phyloP scores from a whole-genome alignment of 2,329 filamentous ascomycete genomes.

The Aspergillus fumigatiaffinis region DNA sequence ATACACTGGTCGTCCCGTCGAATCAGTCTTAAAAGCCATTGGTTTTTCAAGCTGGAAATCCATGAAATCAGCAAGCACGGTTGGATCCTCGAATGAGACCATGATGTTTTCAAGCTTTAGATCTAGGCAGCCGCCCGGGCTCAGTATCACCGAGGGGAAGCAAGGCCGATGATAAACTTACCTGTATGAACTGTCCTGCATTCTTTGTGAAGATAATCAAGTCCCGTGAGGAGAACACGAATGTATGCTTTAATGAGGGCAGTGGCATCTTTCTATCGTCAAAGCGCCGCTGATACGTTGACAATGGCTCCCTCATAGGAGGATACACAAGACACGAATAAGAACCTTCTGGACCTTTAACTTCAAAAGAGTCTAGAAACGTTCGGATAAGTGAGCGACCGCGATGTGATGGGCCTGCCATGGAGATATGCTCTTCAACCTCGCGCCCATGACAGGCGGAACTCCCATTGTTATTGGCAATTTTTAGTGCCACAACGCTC shows the following conservation, averaged over 20 bases:
- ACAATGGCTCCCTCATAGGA: constrained; percentile 38
- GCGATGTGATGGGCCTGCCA: constrained; percentile 28
- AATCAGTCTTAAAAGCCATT: constrained; percentile 33
- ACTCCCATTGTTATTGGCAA: constrained; percentile 23
- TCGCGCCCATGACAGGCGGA: constrained; percentile 26
- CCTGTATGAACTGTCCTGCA: constrained; percentile 42
- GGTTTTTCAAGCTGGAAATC: constrained; percentile 27
- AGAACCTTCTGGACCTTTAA: constrained; percentile 26
- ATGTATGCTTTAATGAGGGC: constrained; percentile 35
- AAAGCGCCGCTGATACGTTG: constrained; percentile 32
- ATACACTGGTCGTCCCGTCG: constrained; percentile 32
- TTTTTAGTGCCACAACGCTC: constrained; percentile 26
- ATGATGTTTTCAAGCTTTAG: constrained; percentile 46
- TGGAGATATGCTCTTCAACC: constrained; percentile 32
- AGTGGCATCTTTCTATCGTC: constrained; percentile 27
- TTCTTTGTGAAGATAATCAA: constrained; percentile 43
- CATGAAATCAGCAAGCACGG: constrained; percentile 31
- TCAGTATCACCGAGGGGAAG: constrained; percentile 14
- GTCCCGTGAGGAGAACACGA: constrained; percentile 36
- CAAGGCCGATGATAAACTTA: constrained; percentile 18
- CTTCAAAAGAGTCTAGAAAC: constrained; percentile 32
- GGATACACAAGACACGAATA: constrained; percentile 38
- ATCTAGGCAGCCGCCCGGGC: constrained; percentile 24
- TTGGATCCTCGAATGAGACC: constrained; percentile 30
- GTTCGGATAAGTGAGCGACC: constrained; percentile 33